Evolutionary conservation across 176 grass and related monocot genomes (phyloP).

Genomic region (Tuctoria greenei): DNA sequence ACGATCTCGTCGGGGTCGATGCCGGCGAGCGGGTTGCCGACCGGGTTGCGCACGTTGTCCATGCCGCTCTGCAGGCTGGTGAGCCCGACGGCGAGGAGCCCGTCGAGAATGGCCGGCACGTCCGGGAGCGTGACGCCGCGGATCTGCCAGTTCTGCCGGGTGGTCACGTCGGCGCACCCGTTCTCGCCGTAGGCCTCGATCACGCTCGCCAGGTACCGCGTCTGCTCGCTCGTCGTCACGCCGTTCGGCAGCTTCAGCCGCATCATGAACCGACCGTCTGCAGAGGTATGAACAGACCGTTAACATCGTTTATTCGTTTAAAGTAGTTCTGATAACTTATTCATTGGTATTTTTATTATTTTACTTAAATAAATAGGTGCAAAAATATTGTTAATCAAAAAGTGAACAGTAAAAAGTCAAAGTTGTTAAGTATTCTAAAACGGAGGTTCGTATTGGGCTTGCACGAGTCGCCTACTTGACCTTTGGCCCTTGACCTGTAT

Average conservation of each 20-base stretch:
- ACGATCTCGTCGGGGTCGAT: slow-evolving; percentile 89
- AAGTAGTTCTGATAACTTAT: too few species aligned
- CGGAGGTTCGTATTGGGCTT: not conserved
- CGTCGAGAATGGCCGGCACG: slow-evolving; percentile 75
- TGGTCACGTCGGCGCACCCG: slow-evolving; percentile 92
- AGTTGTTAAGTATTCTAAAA: too few species aligned
- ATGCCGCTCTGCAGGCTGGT: slow-evolving; percentile 98
- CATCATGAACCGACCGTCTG: slow-evolving; percentile 98
- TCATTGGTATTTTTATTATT: too few species aligned
- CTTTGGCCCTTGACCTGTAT: slow-evolving; percentile 33
- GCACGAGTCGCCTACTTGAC: slow-evolving; percentile 11
- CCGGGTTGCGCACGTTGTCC: slow-evolving; percentile 96
- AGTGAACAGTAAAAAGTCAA: too few species aligned
- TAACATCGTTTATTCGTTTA: not conserved
- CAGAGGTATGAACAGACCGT: not conserved
- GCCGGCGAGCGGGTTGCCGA: slow-evolving; percentile 93
- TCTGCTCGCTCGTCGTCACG: slow-evolving; percentile 95
- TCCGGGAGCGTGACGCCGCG: slow-evolving; percentile 85
- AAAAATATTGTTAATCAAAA: too few species aligned
- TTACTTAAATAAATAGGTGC: too few species aligned
- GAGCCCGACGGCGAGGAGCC: slow-evolving; percentile 70
- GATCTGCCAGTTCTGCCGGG: slow-evolving; percentile 99
- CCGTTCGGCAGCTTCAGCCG: slow-evolving; percentile 95
- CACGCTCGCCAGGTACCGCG: slow-evolving; percentile 80
- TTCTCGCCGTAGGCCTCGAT: slow-evolving; percentile 76